Evolutionary conservation across 768 basidiomycete species (phyloP).

Genomic region (Suillus lakei): DNA sequence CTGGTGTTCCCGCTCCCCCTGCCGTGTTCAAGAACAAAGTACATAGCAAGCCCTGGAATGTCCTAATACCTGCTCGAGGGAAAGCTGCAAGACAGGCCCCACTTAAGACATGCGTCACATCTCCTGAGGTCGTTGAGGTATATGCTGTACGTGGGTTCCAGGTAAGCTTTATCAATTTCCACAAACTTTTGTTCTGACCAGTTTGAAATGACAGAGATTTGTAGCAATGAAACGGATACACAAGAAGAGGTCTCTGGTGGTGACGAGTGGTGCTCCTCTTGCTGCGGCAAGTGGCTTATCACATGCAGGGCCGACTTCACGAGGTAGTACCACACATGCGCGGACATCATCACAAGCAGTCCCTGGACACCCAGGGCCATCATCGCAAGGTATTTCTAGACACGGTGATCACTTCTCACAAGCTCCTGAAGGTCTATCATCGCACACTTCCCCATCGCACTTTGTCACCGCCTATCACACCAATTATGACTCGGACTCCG

Average conservation of each 20-base stretch:
- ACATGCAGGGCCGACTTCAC: background rate
- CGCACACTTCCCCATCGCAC: too few relatives aligned
- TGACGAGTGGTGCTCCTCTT: background rate
- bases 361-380: background rate
- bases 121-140: background rate
- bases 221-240: background rate
- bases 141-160: background rate
- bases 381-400: background rate
- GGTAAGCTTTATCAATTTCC: background rate
- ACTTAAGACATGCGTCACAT: too few relatives aligned
- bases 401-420: background rate
- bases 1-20: too few relatives aligned
- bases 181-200: background rate
- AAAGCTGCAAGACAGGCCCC: too few relatives aligned
- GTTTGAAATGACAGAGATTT: background rate
- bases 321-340: background rate
- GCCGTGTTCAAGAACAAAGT: background rate
- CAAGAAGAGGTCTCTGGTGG: background rate
- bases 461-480: background rate
- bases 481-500: background rate
- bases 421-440: background rate
- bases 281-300: background rate
- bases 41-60: too few relatives aligned
- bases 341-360: background rate
- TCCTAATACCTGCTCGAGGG: background rate